A percentile compares a stretch with the other conserved stretches of the same genome.
phyloP scores from a whole-genome alignment of 768 basidiomycete species.

The Rhodotorula babjevae region DNA sequence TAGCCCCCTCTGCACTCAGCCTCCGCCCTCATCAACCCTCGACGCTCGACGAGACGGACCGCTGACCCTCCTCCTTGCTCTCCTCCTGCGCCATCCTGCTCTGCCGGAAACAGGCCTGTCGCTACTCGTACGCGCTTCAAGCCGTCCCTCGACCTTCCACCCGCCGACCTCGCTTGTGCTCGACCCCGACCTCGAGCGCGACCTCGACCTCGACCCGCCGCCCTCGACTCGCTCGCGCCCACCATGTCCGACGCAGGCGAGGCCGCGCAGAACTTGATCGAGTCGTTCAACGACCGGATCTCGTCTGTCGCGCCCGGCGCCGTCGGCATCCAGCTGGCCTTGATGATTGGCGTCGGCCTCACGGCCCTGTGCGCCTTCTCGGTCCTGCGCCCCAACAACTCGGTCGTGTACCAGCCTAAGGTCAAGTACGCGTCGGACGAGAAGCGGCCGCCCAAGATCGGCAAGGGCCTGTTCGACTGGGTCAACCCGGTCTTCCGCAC shows the following conservation, averaged over 20 bases:
- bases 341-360: slow-evolving; percentile 29
- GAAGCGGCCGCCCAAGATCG: slow-evolving; percentile 58
- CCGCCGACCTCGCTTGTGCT: no score
- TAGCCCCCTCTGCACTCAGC: no score
- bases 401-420: slow-evolving; percentile 40
- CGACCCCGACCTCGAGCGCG: not conserved
- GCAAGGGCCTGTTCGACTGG: slow-evolving; percentile 82
- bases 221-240: not conserved
- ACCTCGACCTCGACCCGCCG: not conserved
- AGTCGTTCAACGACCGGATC: slow-evolving; percentile 11
- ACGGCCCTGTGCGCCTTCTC: slow-evolving; percentile 60
- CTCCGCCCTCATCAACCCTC: no score
- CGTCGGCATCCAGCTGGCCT: slow-evolving; percentile 35
- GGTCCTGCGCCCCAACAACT: slow-evolving; percentile 75
- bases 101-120: no score
- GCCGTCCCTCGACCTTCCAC: no score
- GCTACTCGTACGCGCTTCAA: no score
- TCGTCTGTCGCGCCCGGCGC: slow-evolving; percentile 10
- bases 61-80: no score
- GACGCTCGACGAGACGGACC: no score
- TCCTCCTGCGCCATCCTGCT: no score
- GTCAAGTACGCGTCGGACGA: slow-evolving; percentile 46
- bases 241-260: slow-evolving; percentile 7
- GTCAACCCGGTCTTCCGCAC: slow-evolving; percentile 33
- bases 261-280: slow-evolving; percentile 10